A percentile compares a stretch with the other conserved stretches of the same genome.
These are phyloP conservation scores for Grifola frondosa DNA, from an alignment of 1,284 basidiomycete species.

Conservation along the genomic window DNA sequence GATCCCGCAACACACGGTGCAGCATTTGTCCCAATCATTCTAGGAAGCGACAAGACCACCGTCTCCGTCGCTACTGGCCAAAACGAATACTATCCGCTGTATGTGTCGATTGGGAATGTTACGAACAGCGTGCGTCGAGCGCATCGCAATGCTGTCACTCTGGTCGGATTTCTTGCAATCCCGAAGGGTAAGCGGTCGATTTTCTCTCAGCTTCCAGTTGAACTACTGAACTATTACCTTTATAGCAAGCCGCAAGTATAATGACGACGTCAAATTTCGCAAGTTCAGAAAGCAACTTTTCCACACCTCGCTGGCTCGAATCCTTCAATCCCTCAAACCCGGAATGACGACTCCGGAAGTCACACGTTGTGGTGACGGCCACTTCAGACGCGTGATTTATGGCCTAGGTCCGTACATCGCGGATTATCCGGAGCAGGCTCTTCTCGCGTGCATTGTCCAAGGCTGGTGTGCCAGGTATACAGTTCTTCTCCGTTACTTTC, in stretches of 20 bases:
- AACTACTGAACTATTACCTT: neutral
- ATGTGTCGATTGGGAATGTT: constrained; percentile 19
- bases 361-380: constrained; percentile 9
- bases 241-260: too few species aligned
- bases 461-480: constrained; percentile 14
- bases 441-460: constrained; percentile 8
- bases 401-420: constrained; percentile 10
- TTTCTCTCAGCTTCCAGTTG: neutral
- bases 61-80: constrained; percentile 25
- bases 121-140: constrained; percentile 19
- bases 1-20: constrained; percentile 13
- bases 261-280: constrained; percentile 9
- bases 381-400: constrained; percentile 11
- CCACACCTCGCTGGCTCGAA: constrained; percentile 12
- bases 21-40: constrained; percentile 16
- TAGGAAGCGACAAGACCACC: constrained; percentile 24
- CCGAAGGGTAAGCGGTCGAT: constrained; percentile 7
- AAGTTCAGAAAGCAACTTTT: constrained; percentile 13
- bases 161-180: constrained; percentile 17
- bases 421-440: constrained; percentile 16
- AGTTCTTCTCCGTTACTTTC: neutral
- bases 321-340: constrained; percentile 14
- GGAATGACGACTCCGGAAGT: constrained; percentile 22
- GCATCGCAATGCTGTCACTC: constrained; percentile 14
- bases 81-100: constrained; percentile 23